phyloP scores from a whole-genome alignment of 148 eudicot species.

The Fagopyrum tataricum region DNA sequence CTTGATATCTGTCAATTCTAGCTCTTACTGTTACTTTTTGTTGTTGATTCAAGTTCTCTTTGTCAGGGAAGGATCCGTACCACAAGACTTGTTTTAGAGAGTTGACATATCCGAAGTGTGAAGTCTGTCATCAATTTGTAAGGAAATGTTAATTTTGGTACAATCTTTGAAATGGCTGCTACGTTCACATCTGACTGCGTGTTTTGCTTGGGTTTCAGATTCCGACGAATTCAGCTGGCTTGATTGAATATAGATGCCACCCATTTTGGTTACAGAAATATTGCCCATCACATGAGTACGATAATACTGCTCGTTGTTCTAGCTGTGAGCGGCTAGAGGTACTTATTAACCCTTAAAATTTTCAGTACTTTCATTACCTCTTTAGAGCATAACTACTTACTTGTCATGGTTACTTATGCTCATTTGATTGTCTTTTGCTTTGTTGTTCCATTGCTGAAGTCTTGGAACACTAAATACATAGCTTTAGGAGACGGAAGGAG shows the following conservation, averaged over 20 bases:
- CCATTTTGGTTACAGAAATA: constrained; percentile 98
- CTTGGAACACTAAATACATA: constrained; percentile 63
- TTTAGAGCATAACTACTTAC: too few relatives aligned
- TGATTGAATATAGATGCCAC: constrained; percentile 95
- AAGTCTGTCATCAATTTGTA: constrained; percentile 92
- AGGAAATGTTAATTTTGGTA: constrained; percentile 21
- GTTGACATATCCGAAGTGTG: constrained; percentile 88
- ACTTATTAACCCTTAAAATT: constrained; percentile 5
- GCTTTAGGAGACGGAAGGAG: constrained; percentile 87
- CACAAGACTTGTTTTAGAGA: constrained; percentile 89
- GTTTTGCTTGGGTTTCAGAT: constrained; percentile 40
- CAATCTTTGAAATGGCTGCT: background rate
- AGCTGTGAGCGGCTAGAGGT: constrained; percentile 99
- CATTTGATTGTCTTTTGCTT: background rate
- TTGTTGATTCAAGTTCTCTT: constrained; percentile 86
- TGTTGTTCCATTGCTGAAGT: constrained; percentile 26
- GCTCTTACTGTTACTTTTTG: constrained; percentile 39
- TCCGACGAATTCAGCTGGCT: constrained; percentile 80
- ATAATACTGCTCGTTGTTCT: constrained; percentile 84
- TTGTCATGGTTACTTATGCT: background rate
- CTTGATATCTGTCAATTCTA: constrained; percentile 2
- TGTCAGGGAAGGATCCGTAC: constrained; percentile 88
- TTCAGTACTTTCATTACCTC: constrained; percentile 14
- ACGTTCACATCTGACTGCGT: background rate
- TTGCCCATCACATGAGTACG: constrained; percentile 92